Base-by-base conservation (phyloP, 495 filamentous ascomycete genomes). In the Talaromyces proteolyticus region DNA sequence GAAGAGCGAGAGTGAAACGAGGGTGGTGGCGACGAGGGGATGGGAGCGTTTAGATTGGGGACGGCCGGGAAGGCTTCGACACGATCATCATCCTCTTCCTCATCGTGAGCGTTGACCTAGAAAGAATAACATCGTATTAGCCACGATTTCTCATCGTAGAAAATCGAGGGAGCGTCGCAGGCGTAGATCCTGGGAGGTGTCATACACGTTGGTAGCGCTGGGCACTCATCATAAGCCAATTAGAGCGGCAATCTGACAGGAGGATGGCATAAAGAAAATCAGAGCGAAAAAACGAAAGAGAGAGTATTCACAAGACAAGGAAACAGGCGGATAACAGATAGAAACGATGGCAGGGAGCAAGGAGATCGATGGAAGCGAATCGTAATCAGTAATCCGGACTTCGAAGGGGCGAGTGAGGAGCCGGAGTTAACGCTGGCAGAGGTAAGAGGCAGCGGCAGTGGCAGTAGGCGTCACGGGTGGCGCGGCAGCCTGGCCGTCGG, bases 1-100 rank as follows among this genome's bases (percentile, higher is more conserved):
- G 88, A 88, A 1, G 83, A 81, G 48, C 87, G 81, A 37, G 91
- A 96, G 58, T 79, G 89, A 65, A 96, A 98, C 8, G 94, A 96
- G 18, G 94, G 93, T 17, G 94, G 91, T 39, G 93, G 91, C 49
- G 94, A 97, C 60, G 75, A 81, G 19, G 91, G 88, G 46, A 85
- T 81, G 22, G 75, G 63, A 42, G 72, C 60, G 18, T 63, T 55
- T 51, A 58, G 65, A 43, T 62, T 56, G 46, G 73, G 65, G 47
- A 68, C 66, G 45, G 64, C 57, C 48, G 59, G 66, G 49, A 66
- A 70, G 36, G 68, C 64, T 23, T 75, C 69, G 24, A 66, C 58
- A 42, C 70, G 61, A 50, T 80, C 77, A 38, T 77, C 63, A 41
- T 77, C 67, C 17, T 45, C 43, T 10, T 49, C 37, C 14, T 49